Base-by-base conservation (phyloP, 2,329 filamentous ascomycete species). In the Ilyonectria robusta region DNA sequence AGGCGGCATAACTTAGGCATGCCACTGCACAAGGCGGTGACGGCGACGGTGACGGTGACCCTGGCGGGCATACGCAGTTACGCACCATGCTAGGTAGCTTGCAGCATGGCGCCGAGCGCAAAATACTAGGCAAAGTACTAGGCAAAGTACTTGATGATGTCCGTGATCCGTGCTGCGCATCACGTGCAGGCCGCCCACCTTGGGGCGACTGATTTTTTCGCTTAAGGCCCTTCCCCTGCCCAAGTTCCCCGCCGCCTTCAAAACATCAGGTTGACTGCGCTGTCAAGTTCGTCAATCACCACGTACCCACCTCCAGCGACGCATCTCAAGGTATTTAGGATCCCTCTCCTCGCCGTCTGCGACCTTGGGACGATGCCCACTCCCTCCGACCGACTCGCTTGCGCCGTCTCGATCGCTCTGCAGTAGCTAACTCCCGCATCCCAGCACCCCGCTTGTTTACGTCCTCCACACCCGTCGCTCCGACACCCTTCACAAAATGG, bases 401-500 rank as follows among this genome's bases (percentile, higher is more conserved):
- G 61, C 62, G 67, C 68, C 53, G 40, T 70, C 62, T 55, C 67
- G 60, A 62, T 57, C 62, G 60, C 65, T 65, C 63, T 61, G 54
- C 68, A 68, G 63, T 66, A 74, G 74, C 80, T 82, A 79, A 82
- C 79, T 70, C 70, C 71, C 74, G 71, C 69, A 72, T 71, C 69
- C 31, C 73, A 82, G 80, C 78, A 82, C 82, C 79, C 81, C 82
- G 81, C 82, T 82, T 85, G 83, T 84, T 85, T 84, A 84, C 82
- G 81, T 81, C 79, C 77, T 74, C 76, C 74, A 23, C n/a, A 77
- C 68, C 72, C 68, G 69, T 76, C 70, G 70, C 67, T 72, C 66
- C 69, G 68, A 71, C 69, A 69, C 68, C 59, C 68, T 65, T 66
- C 66, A 64, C 77, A 83, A 78, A 79, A 97, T 96, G 93, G 89